Conservation (phyloP, 495 filamentous ascomycete species). For the Neurospora sp. region DNA sequence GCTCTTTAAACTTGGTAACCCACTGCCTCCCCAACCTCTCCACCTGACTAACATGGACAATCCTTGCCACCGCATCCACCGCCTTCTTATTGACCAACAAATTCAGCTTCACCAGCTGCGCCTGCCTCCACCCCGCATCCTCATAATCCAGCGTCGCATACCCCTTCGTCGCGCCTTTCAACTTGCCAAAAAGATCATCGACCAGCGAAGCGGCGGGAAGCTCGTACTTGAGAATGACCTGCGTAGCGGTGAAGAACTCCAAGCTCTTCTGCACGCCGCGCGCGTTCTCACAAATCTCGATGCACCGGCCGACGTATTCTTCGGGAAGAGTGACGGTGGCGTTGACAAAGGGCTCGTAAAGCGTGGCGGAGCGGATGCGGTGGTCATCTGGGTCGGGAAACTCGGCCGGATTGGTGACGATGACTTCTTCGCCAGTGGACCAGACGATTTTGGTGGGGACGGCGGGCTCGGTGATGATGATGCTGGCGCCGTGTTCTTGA, state of each 20-base stretch:
- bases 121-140: slow-evolving; percentile 76
- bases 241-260: slow-evolving; percentile 84
- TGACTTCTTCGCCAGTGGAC: slow-evolving; percentile 55
- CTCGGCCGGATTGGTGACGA: slow-evolving; percentile 73
- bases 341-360: slow-evolving; percentile 79
- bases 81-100: slow-evolving; percentile 84
- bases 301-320: slow-evolving; percentile 86
- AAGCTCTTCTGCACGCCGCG: slow-evolving; percentile 78
- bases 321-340: slow-evolving; percentile 87
- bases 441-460: slow-evolving; percentile 83
- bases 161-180: slow-evolving; percentile 74
- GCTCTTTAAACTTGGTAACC: slow-evolving; percentile 95
- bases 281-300: slow-evolving; percentile 87
- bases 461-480: slow-evolving; percentile 94
- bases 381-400: slow-evolving; percentile 69
- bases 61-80: slow-evolving; percentile 87
- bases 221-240: slow-evolving; percentile 92
- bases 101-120: slow-evolving; percentile 80
- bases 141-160: slow-evolving; percentile 87
- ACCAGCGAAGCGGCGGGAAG: slow-evolving; percentile 81
- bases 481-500: slow-evolving; percentile 87
- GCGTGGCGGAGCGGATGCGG: slow-evolving; percentile 39
- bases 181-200: slow-evolving; percentile 94
- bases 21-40: slow-evolving; percentile 68
- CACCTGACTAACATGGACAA: slow-evolving; percentile 74